Conservation (phyloP, 179 eudicot genomes). For the Sideroxylon spinosum region DNA sequence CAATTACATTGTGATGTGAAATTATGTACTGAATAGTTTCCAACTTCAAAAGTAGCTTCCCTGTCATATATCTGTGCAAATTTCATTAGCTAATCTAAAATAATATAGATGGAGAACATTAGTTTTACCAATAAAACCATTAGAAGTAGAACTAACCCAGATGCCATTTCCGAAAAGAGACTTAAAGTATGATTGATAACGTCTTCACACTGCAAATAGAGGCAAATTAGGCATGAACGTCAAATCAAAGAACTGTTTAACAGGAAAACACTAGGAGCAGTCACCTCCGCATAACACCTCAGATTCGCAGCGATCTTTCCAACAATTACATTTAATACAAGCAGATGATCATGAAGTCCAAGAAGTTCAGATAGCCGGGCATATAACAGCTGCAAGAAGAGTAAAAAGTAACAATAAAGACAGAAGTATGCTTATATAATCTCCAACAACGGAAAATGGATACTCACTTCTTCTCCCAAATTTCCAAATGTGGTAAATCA, state of each 20-base stretch:
- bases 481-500: not conserved
- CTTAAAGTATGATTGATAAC: slow-evolving; percentile 85
- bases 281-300: slow-evolving; percentile 82
- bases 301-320: slow-evolving; percentile 89
- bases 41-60: slow-evolving; percentile 89
- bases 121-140: slow-evolving; percentile 4
- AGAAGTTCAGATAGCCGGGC: slow-evolving; percentile 86
- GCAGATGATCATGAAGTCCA: slow-evolving; percentile 87
- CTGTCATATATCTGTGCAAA: slow-evolving; percentile 84
- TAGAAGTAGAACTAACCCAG: slow-evolving; percentile 60
- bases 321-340: slow-evolving; percentile 74
- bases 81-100: not conserved
- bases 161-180: slow-evolving; percentile 84
- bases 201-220: slow-evolving; percentile 69
- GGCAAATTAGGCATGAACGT: slow-evolving; percentile 7
- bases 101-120: not conserved
- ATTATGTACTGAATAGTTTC: slow-evolving; percentile 83
- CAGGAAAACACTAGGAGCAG: not conserved
- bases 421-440: slow-evolving; percentile 1
- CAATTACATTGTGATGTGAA: slow-evolving; percentile 76
- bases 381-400: slow-evolving; percentile 83
- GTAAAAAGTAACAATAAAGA: slow-evolving; percentile 19
- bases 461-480: not conserved
- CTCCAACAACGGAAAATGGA: not conserved
- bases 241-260: slow-evolving; percentile 10